A percentile compares a stretch with the other conserved stretches of the same genome.
These are phyloP conservation scores for Yamadazyma endophytica DNA, from an alignment of 805 yeast species.

Conservation along the genomic window DNA sequence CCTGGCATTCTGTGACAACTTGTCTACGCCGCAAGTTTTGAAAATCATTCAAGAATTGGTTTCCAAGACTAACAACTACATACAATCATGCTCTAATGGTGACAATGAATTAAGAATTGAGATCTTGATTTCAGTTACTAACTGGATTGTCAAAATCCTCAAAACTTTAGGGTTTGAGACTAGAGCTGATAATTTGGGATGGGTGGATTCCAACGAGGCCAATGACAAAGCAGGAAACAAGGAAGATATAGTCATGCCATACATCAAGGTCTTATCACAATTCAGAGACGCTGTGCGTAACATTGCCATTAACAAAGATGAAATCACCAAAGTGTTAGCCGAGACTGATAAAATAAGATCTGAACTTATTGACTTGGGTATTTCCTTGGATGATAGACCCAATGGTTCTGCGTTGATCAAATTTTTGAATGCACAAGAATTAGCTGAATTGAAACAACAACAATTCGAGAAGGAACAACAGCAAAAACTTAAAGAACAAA, in stretches of 20 bases:
- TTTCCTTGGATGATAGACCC: constrained; percentile 84
- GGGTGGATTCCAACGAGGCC: constrained; percentile 47
- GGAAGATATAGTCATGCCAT: constrained; percentile 79
- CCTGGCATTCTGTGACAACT: constrained; percentile 81
- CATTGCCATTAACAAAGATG: constrained; percentile 61
- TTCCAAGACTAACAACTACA: constrained; percentile 67
- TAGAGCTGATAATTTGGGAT: constrained; percentile 72
- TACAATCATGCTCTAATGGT: constrained; percentile 44
- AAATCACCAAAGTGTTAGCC: constrained; percentile 49
- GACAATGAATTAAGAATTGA: constrained; percentile 53
- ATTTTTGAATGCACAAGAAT: constrained; percentile 68
- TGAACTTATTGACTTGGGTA: constrained; percentile 70
- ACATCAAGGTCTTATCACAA: constrained; percentile 66
- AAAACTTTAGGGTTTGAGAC: constrained; percentile 71
- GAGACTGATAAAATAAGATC: constrained; percentile 72
- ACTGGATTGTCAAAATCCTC: constrained; percentile 69
- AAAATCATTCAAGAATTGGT: constrained; percentile 65
- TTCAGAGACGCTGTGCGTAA: constrained; percentile 82
- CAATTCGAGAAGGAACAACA: constrained; percentile 60
- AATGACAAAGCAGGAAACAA: constrained; percentile 9
- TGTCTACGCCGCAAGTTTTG: constrained; percentile 74
- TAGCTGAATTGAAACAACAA: constrained; percentile 55
- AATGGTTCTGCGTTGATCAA: constrained; percentile 81
- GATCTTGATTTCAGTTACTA: constrained; percentile 57
- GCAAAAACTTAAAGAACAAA: constrained; percentile 56